These are phyloP conservation scores for Cymodocea nodosa DNA, from an alignment of 116 monocot genomes.

Conservation along the genomic window DNA sequence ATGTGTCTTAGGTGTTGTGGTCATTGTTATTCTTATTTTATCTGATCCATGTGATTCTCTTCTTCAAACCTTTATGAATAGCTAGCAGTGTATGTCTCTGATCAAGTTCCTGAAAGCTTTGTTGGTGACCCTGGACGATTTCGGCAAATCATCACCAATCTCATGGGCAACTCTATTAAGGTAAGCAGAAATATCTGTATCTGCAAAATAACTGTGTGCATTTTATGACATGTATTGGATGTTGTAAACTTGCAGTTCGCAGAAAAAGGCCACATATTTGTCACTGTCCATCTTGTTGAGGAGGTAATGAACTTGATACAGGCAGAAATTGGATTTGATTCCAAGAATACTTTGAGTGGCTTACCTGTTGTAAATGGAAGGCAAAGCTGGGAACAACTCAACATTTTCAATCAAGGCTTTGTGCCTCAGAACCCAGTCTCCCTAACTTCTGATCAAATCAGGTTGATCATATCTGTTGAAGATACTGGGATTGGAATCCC, in stretches of 20 bases:
- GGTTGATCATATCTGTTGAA: constrained; percentile 88
- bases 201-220: not conserved
- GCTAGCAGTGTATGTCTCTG: constrained; percentile 84
- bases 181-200: constrained; percentile 20
- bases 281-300: constrained; percentile 83
- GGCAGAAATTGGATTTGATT: constrained; percentile 25
- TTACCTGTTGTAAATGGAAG: constrained; percentile 47
- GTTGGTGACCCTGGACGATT: constrained; percentile 80
- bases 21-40: not conserved
- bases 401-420: constrained; percentile 22
- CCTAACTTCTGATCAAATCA: constrained; percentile 50
- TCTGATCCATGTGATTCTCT: not conserved
- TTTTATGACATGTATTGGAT: not conserved
- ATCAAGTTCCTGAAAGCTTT: constrained; percentile 66
- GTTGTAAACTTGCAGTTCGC: constrained; percentile 52
- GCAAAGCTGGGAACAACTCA: constrained; percentile 57
- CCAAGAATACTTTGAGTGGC: constrained; percentile 54
- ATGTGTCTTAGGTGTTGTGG: not conserved
- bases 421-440: constrained; percentile 18
- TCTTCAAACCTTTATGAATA: constrained; percentile 6
- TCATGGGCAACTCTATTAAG: constrained; percentile 86
- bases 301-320: constrained; percentile 48
- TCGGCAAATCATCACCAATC: constrained; percentile 91
- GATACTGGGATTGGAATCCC: constrained; percentile 96
- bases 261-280: constrained; percentile 85